phyloP scores from a whole-genome alignment of 2,329 filamentous ascomycete species.

The Talaromyces sp. region DNA sequence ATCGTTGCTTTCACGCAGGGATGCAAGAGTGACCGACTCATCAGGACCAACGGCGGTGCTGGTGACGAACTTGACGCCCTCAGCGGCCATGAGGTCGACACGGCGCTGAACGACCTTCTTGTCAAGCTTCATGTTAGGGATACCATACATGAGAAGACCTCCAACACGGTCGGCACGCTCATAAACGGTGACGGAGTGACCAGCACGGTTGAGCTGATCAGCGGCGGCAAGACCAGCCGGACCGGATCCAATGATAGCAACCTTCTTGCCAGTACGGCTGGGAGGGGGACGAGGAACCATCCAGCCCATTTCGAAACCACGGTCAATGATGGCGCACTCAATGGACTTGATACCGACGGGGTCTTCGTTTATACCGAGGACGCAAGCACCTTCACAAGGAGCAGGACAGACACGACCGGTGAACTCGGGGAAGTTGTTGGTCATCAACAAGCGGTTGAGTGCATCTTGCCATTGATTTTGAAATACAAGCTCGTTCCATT shows the following conservation, averaged over 20 bases:
- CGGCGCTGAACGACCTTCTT: constrained; percentile 95
- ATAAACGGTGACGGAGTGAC: constrained; percentile 83
- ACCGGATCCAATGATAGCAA: constrained; percentile 87
- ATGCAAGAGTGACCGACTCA: constrained; percentile 62
- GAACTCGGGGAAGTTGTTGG: constrained; percentile 98
- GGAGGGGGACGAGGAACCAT: constrained; percentile 80
- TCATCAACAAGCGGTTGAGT: constrained; percentile 86
- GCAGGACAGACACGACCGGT: constrained; percentile 95
- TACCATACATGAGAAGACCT: constrained; percentile 95
- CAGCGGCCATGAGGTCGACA: constrained; percentile 88
- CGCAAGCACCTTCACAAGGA: constrained; percentile 93
- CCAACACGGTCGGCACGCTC: constrained; percentile 88
- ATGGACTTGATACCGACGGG: constrained; percentile 98
- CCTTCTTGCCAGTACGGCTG: constrained; percentile 78
- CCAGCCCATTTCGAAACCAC: constrained; percentile 97
- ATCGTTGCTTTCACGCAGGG: constrained; percentile 70
- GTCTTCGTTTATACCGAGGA: constrained; percentile 93
- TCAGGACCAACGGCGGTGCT: constrained; percentile 74
- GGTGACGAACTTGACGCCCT: constrained; percentile 80
- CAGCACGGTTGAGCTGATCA: constrained; percentile 90
- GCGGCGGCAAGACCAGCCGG: constrained; percentile 85
- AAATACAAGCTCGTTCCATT: constrained; percentile 83
- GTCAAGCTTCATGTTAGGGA: constrained; percentile 99
- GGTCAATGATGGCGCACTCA: constrained; percentile 95
- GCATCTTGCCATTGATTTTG: constrained; percentile 80